These are phyloP conservation scores for Sclerotinia glacialis DNA, from an alignment of 2,329 filamentous ascomycete species.

Conservation along the genomic window DNA sequence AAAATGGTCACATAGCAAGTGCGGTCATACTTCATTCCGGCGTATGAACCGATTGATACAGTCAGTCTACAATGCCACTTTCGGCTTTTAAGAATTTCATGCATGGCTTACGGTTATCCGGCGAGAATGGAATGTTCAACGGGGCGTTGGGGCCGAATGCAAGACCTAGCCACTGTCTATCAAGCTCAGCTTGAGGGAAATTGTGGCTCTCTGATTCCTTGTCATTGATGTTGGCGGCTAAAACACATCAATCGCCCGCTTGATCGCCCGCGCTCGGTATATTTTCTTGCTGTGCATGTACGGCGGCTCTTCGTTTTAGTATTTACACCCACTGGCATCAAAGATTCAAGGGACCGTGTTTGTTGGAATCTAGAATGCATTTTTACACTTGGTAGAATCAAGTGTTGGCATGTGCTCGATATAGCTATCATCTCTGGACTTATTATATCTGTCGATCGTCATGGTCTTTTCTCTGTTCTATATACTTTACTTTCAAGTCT, in stretches of 20 bases:
- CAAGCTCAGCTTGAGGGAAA: not conserved
- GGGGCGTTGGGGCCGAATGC: not conserved
- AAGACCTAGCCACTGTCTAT: not conserved
- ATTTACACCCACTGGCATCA: too few relatives aligned
- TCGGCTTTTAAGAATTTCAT: not conserved
- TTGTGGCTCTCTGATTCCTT: not conserved
- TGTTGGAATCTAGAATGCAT: not conserved
- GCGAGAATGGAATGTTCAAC: not conserved
- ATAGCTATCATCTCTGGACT: too few relatives aligned
- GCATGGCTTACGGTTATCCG: not conserved
- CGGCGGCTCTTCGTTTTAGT: not conserved
- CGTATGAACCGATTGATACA: too few relatives aligned
- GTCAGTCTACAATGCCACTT: not conserved
- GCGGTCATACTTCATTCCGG: not conserved
- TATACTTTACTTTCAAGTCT: not conserved
- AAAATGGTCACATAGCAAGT: not conserved
- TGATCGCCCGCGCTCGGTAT: too few relatives aligned
- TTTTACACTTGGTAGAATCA: too few relatives aligned
- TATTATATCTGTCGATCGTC: not conserved
- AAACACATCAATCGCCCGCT: not conserved
- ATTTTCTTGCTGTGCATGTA: not conserved
- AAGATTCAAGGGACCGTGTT: not conserved
- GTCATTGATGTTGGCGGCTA: not conserved
- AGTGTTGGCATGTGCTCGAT: not conserved
- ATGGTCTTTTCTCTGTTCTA: not conserved